Evolutionary conservation across 1,139 yeast genomes (phyloP).

Genomic region (Chernovozyma sophiae-reginae): DNA sequence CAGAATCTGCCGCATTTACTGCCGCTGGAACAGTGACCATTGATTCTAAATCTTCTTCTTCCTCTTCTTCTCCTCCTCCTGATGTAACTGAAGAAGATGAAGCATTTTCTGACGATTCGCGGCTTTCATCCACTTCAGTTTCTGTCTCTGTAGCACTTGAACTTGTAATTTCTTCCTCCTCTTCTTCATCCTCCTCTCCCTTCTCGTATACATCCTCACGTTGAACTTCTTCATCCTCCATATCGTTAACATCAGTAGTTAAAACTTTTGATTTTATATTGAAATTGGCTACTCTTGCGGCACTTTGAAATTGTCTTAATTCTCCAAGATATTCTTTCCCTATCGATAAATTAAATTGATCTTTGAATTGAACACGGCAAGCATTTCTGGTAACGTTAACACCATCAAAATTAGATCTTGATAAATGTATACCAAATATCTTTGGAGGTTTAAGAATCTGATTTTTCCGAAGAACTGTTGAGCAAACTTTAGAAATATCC

Average conservation of each 20-base stretch:
- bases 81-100: constrained; percentile 14
- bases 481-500: constrained; percentile 44
- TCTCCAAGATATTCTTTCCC: constrained; percentile 42
- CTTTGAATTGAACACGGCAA: constrained; percentile 67
- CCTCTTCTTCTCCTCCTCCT: constrained; percentile 5
- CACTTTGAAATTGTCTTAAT: constrained; percentile 31
- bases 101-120: constrained; percentile 12
- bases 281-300: constrained; percentile 15
- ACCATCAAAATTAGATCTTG: constrained; percentile 77
- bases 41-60: background rate
- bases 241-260: constrained; percentile 40
- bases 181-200: constrained; percentile 26
- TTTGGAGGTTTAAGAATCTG: constrained; percentile 65
- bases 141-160: constrained; percentile 8
- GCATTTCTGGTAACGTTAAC: constrained; percentile 68
- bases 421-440: constrained; percentile 69
- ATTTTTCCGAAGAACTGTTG: constrained; percentile 65
- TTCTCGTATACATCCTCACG: constrained; percentile 39
- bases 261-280: constrained; percentile 24
- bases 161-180: constrained; percentile 21
- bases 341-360: constrained; percentile 48
- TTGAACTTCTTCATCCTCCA: constrained; percentile 44
- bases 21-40: constrained; percentile 1
- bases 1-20: constrained; percentile 11
- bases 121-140: constrained; percentile 18